A percentile compares a stretch with the other conserved stretches of the same genome.
Conservation (phyloP, 2,329 filamentous ascomycete species). For the Stenocarpella maydis region DNA sequence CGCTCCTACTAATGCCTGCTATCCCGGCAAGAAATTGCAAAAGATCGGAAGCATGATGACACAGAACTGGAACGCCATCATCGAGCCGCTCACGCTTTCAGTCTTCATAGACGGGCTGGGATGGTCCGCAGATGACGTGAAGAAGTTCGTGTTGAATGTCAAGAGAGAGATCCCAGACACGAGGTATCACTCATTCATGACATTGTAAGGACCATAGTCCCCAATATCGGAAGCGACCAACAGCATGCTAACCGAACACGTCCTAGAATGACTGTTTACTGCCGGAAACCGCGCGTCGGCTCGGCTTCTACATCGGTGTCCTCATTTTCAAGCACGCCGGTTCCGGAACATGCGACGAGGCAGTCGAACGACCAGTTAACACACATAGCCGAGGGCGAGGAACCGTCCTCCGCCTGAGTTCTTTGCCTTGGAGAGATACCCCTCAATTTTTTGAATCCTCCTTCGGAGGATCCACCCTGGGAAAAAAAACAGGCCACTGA, state of each 20-base stretch:
- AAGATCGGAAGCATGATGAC: slow-evolving; percentile 43
- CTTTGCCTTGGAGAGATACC: slow-evolving; percentile 9
- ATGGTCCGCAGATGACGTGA: slow-evolving; percentile 40
- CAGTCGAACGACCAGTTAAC: slow-evolving; percentile 9
- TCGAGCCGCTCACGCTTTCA: slow-evolving; percentile 39
- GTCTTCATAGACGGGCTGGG: slow-evolving; percentile 39
- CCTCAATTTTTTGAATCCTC: not conserved
- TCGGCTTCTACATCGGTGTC: slow-evolving; percentile 37
- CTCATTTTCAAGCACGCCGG: not conserved
- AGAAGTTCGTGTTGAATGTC: slow-evolving; percentile 38
- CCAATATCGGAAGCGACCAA: not conserved
- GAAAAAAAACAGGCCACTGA: not conserved
- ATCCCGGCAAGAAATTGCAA: slow-evolving; percentile 43
- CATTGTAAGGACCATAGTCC: slow-evolving; percentile 38
- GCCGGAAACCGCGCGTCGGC: slow-evolving; percentile 40
- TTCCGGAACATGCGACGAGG: not conserved
- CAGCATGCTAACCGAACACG: slow-evolving; percentile 10
- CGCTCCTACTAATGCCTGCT: slow-evolving; percentile 42
- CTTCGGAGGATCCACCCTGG: not conserved
- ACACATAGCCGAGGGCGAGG: slow-evolving; percentile 2
- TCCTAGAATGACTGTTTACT: slow-evolving; percentile 42
- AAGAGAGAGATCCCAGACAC: slow-evolving; percentile 41
- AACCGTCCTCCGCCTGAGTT: not conserved
- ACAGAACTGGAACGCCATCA: slow-evolving; percentile 41
- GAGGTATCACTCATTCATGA: slow-evolving; percentile 43